Evolutionary conservation across 768 basidiomycete genomes (phyloP).

Genomic region (Phaeotremella fagi): DNA sequence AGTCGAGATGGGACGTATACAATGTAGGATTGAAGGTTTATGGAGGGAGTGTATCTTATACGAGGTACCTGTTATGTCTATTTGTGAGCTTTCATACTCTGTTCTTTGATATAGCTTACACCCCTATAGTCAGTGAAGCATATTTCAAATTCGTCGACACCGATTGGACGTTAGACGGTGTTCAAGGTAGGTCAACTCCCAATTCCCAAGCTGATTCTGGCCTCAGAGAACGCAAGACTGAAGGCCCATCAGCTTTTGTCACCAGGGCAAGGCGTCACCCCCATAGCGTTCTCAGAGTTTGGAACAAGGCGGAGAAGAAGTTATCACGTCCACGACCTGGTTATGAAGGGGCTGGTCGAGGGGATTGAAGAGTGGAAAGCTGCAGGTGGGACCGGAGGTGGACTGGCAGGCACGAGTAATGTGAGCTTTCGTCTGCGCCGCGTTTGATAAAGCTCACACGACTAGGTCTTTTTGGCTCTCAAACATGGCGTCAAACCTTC

Average conservation of each 20-base stretch:
- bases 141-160: constrained; percentile 71
- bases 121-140: constrained; percentile 64
- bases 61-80: constrained; percentile 94
- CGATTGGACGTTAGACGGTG: constrained; percentile 81
- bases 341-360: constrained; percentile 64
- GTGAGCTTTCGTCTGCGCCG: constrained; percentile 53
- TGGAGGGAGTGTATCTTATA: constrained; percentile 63
- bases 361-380: constrained; percentile 56
- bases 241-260: constrained; percentile 61
- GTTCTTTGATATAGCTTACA: not conserved
- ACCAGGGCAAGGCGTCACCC: constrained; percentile 9
- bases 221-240: constrained; percentile 63
- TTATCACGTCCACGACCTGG: constrained; percentile 68
- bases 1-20: constrained; percentile 60
- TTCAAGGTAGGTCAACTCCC: constrained; percentile 70
- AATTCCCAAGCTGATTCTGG: constrained; percentile 1
- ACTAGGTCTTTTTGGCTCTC: constrained; percentile 75
- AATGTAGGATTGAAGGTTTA: constrained; percentile 53
- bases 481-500: constrained; percentile 63
- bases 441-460: constrained; percentile 3
- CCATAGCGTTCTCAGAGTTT: constrained; percentile 50
- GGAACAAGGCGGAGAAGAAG: constrained; percentile 46
- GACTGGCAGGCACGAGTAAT: constrained; percentile 81
- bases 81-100: constrained; percentile 51
- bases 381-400: constrained; percentile 48